Conservation (phyloP, 495 filamentous ascomycete genomes). For the Staphylotrichum longicolle region DNA sequence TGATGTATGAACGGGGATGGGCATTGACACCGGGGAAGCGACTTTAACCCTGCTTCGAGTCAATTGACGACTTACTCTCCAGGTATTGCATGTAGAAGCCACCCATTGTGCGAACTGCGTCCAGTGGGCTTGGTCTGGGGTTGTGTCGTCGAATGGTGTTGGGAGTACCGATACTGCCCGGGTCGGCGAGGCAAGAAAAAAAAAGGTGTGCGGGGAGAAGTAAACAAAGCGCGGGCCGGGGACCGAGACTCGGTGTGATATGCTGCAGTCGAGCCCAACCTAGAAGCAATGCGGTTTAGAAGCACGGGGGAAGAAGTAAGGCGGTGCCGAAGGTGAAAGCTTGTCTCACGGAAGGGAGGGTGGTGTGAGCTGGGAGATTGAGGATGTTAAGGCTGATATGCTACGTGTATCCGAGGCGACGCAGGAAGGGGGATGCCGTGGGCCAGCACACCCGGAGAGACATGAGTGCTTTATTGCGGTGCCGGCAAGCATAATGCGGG, state of each 20-base stretch:
- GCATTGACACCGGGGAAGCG: neutral
- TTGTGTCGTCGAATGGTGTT: neutral
- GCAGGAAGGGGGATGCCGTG: slow-evolving; percentile 40
- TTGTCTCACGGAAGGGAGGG: slow-evolving; percentile 46
- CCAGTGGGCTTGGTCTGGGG: slow-evolving; percentile 20
- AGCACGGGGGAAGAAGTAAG: slow-evolving; percentile 21
- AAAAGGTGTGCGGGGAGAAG: neutral
- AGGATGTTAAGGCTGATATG: slow-evolving; percentile 46
- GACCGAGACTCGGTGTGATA: slow-evolving; percentile 44
- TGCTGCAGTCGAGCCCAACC: slow-evolving; percentile 59
- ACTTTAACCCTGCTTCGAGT: slow-evolving; percentile 2
- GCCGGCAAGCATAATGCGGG: slow-evolving; percentile 49
- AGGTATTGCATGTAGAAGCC: slow-evolving; percentile 65
- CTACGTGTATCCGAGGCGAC: slow-evolving; percentile 51
- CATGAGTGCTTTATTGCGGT: slow-evolving; percentile 63
- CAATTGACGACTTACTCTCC: slow-evolving; percentile 54
- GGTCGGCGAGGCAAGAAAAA: slow-evolving; percentile 14
- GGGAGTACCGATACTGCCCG: neutral
- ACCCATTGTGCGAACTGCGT: slow-evolving; percentile 47
- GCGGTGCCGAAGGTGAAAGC: slow-evolving; percentile 39
- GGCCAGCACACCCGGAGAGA: slow-evolving; percentile 53
- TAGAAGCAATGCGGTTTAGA: slow-evolving; percentile 34
- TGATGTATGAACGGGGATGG: slow-evolving; percentile 22
- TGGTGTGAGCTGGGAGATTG: slow-evolving; percentile 32
- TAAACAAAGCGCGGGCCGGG: slow-evolving; percentile 32